A percentile compares a stretch with the other conserved stretches of the same genome.
phyloP scores from a whole-genome alignment of 768 basidiomycete species.

The Hygrocybe coccinea region DNA sequence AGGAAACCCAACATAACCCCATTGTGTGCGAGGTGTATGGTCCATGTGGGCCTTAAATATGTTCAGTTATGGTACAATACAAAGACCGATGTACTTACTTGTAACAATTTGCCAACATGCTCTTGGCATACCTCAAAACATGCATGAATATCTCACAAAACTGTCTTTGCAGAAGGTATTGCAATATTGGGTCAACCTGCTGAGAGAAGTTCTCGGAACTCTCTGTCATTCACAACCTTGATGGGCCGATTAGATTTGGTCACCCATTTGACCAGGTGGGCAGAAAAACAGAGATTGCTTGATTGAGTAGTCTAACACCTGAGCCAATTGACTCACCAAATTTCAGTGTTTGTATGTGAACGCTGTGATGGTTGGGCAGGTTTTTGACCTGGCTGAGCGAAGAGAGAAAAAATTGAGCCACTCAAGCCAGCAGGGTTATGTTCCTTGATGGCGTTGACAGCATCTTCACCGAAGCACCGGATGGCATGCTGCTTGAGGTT shows the following conservation, averaged over 20 bases:
- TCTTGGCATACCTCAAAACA: conserved; percentile 21
- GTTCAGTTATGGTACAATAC: not conserved
- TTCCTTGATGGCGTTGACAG: not conserved
- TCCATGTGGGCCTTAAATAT: not conserved
- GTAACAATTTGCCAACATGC: conserved; percentile 25
- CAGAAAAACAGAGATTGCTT: conserved; percentile 5
- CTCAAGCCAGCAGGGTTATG: not conserved
- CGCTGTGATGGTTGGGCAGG: conserved; percentile 28
- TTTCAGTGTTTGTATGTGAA: conserved; percentile 18
- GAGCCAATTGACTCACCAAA: conserved; percentile 8
- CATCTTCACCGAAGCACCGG: conserved; percentile 27
- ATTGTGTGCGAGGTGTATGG: not conserved
- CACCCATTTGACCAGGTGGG: conserved; percentile 33
- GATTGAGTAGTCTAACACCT: not conserved
- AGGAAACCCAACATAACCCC: not conserved
- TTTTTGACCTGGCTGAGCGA: conserved; percentile 24
- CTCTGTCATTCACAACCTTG: conserved; percentile 28
- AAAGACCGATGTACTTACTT: conserved; percentile 12
- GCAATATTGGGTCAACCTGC: conserved; percentile 32
- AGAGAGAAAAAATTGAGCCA: conserved; percentile 24
- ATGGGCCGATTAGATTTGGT: conserved; percentile 29
- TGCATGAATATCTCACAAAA: conserved; percentile 27
- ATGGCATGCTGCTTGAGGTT: conserved; percentile 27
- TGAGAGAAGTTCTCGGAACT: conserved; percentile 29
- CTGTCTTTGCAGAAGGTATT: conserved; percentile 29